Percentiles rank a stretch among this genome's conserved stretches.
Evolutionary conservation across 176 grass and related monocot genomes (phyloP).

Genomic region (Aegilops longissima): DNA sequence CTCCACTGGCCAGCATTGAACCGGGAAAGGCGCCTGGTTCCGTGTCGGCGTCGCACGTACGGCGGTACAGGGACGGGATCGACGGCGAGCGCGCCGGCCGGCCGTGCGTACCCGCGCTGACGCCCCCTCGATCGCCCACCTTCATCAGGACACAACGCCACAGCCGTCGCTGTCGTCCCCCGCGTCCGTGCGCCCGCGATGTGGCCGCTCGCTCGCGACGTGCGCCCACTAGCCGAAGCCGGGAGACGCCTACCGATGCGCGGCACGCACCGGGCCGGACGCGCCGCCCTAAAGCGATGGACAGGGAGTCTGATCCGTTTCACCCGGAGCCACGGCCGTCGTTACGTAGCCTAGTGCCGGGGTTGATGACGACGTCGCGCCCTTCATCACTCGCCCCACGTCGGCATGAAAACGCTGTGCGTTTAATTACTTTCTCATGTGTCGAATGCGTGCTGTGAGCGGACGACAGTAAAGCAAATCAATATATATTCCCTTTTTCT

Average conservation of each 20-base stretch:
- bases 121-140: no score
- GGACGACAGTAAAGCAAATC: not conserved
- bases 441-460: no score
- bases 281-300: not conserved
- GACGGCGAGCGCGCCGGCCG: no score
- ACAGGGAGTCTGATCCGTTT: not conserved
- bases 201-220: not conserved
- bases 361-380: not conserved
- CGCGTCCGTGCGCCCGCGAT: no score
- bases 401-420: not conserved
- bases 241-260: no score
- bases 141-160: no score
- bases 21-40: not conserved
- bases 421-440: no score
- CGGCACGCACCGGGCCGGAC: not conserved
- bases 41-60: not conserved
- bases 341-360: no score
- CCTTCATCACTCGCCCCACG: slow-evolving; percentile 17
- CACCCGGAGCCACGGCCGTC: no score
- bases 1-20: not conserved
- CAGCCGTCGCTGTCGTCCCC: no score
- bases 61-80: not conserved
- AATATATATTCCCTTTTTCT: not conserved
- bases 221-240: not conserved
- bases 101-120: no score